These are phyloP conservation scores for Raphanus hybrid DNA, from an alignment of 441 rosid genomes.

Conservation along the genomic window DNA sequence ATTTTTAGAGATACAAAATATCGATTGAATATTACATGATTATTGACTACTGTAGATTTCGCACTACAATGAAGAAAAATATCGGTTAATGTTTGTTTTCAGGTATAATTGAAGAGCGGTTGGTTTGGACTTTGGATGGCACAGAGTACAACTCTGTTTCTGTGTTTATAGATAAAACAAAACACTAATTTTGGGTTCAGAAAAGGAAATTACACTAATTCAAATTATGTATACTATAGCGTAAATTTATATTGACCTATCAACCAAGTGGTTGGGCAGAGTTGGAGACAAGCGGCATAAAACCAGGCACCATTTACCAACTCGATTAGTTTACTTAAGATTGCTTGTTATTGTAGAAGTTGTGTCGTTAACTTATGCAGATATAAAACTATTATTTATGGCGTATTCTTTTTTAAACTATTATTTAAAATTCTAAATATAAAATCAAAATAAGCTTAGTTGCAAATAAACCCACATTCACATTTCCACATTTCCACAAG, in stretches of 20 bases:
- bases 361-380: not conserved
- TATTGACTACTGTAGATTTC: not conserved
- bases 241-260: slow-evolving; percentile 19
- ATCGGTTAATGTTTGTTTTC: not conserved
- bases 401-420: not conserved
- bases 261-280: slow-evolving; percentile 27
- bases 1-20: not conserved
- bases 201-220: not conserved
- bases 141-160: not conserved
- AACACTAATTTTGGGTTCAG: not conserved
- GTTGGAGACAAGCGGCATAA: slow-evolving; percentile 41
- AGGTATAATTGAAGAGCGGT: not conserved
- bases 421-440: not conserved
- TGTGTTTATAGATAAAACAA: not conserved
- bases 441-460: not conserved
- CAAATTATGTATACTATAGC: not conserved
- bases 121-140: not conserved
- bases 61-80: not conserved
- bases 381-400: not conserved
- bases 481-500: not conserved
- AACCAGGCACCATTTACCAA: slow-evolving; percentile 39
- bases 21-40: not conserved
- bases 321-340: slow-evolving; percentile 10
- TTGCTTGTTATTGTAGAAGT: not conserved
- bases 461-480: slow-evolving; percentile 7